Base-by-base conservation (phyloP, 2,329 filamentous ascomycete species). In the Trichoderma lentiforme region DNA sequence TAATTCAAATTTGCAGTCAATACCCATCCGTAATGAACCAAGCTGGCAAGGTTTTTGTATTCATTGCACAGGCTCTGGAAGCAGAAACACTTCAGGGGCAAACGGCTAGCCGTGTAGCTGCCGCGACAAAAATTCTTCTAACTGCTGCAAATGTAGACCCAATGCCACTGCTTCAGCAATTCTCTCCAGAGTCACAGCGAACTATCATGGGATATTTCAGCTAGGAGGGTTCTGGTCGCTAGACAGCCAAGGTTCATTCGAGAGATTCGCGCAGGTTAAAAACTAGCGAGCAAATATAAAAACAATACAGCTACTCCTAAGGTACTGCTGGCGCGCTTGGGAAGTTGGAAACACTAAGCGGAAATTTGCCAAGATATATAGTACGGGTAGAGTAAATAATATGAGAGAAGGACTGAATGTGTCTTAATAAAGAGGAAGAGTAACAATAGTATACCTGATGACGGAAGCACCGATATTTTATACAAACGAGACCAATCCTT, bases 81-180 rank as follows among this genome's bases (percentile, higher is more conserved):
- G 92, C 93, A 6, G 94, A 97, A 79, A 95, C 95, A 21, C 86
- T 99, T 53, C 93, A 95, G 79, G 95, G 95, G 24, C 90, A 94
- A 79, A 94, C 92, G 24, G 93, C 93, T 30, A 88, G 86, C 73
- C 90, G 92, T 73, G 92, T 97, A 71, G 93, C 94, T 36, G 86
- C 86, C 58, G 91, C 93, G 2, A 93, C 93, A 43, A 97, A 97
- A 84, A 84, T 89, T 67, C 86, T 99, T 65, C 88, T 97, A 53
- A 87, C 90, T 73, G 88, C 88, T 34, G 91, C 94, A 6, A 90
- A 90, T 68, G 85, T 96, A 61, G 92, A 97, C 77, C 90, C 93
- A 2, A 90, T 90, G 73, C 91, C 92, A 75, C 85, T 97, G 65
- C 86, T 97, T 70, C 88, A 90, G 73, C 90, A 90, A 71, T 90